Base-by-base conservation (phyloP, 345 rosid genomes). In the Ailanthus altissimus region DNA sequence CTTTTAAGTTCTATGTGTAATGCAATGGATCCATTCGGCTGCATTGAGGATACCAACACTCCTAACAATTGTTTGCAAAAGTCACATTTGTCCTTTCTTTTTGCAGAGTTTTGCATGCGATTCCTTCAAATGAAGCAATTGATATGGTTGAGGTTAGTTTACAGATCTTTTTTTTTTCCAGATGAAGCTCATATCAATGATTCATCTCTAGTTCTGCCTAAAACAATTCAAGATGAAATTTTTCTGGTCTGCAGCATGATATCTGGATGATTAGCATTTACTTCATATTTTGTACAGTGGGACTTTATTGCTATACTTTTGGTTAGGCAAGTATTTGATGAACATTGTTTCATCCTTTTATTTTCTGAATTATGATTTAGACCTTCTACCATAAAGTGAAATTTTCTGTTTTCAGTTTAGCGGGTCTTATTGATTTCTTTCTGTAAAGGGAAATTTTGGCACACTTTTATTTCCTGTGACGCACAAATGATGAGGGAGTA, bases 91-190 rank as follows among this genome's bases (percentile, higher is more conserved):
- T 42, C 32, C 42, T 75, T 79, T 74, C 20, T 58, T 58, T 49
- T 77, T 83, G 83, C 93, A 96, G 99, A 82, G 98, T 92, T 64
- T 86, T 91, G 40, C 94, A 88, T 77, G 79, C 97, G 23, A 93
- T 96, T 82, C 98, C 99, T 60, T 84, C 98, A 43, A 92, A 89
- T 38, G 99, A 96, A 89, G 97, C 92, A 21, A 89, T 92, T 63
- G 93, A 90, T 79, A 89, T 89, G 23, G 97, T 92, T 38, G 97
- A 92, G 93, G 93, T 92, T 73, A 84, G 90, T 75, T 46, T 26
- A 57, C 50, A 38, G 32, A 21, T 15, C 26, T 47, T n/a, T 32
- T 32, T 46, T 42, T 75, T 43, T 43, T 56, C 46, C 25, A 23
- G 57, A 45, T 53, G 40, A 66, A 42, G 43, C 15, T 53, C n/a